phyloP scores from a whole-genome alignment of 306 rosid species.

The Adenanthera pavonina region DNA sequence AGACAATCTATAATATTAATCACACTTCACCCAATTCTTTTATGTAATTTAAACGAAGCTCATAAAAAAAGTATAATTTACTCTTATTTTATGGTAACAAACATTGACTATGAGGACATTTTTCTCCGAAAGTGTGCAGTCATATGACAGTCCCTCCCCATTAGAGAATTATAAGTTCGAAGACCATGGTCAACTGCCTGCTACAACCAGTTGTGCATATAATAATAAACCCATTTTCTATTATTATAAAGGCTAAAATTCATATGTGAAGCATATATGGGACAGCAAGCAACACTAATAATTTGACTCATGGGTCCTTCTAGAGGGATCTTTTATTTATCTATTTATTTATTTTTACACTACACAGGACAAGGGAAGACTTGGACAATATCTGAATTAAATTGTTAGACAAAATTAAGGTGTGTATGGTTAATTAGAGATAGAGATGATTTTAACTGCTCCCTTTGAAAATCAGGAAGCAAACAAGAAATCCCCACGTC shows the following conservation, averaged over 20 bases:
- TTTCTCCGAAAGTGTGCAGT: too few species aligned
- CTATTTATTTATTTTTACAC: slow-evolving; percentile 20
- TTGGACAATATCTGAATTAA: neutral
- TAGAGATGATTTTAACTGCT: slow-evolving; percentile 68
- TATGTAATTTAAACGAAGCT: too few species aligned
- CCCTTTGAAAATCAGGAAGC: slow-evolving; percentile 89
- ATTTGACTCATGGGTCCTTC: slow-evolving; percentile 49
- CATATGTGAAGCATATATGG: slow-evolving; percentile 29
- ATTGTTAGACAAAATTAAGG: slow-evolving; percentile 41
- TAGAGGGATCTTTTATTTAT: neutral
- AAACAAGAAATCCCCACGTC: slow-evolving; percentile 65
- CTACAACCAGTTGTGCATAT: slow-evolving; percentile 33
- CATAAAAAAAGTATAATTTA: too few species aligned
- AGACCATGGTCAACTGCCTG: slow-evolving; percentile 30
- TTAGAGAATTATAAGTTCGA: neutral
- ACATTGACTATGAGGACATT: too few species aligned
- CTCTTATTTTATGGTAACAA: neutral
- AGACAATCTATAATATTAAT: too few species aligned
- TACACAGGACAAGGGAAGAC: slow-evolving; percentile 47
- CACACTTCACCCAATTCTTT: too few species aligned
- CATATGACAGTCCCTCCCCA: neutral
- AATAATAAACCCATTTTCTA: too few species aligned
- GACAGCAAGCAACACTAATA: slow-evolving; percentile 26
- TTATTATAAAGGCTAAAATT: neutral
- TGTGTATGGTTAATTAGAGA: slow-evolving; percentile 27